Evolutionary conservation across 176 grass and related monocot species (phyloP), one percentile per base, ranked within the genome.

Genomic region (Aegilops tauschii): DNA sequence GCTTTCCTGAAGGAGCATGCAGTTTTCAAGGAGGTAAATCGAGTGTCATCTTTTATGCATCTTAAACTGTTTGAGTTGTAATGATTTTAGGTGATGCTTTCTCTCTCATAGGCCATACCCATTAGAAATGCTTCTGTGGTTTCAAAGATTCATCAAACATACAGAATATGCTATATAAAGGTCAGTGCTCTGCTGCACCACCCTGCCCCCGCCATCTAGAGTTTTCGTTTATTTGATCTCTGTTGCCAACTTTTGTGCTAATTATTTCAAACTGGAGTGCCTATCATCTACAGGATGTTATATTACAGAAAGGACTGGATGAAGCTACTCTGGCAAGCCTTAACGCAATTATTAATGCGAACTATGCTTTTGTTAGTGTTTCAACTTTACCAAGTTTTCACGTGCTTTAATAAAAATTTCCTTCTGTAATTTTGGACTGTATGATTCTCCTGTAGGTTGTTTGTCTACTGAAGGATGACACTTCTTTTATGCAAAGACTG

Each of bases 161-260:
- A 95, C 67, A 93, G 86, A 94, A 85, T 98, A 94, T 75, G 88
- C n/a, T 92, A 92, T 89, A 77, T 98, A 82, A 98, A 94, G 96
- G 96, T 95, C 67, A 64, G 35, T 54, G 21, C 66, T 68, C 31
- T 36, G 64, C 61, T 69, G n/a, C 56, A 52, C n/a, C 3, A 39
- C 20, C 59, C 47, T 20, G 49, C 34, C 27, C 64, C 32, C 21
- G 12, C 54, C 56, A 83, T 62, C 72, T 83, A 17, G 61, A 61
- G 28, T 78, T 66, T 73, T 59, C 21, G 23, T 77, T 71, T 72
- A 21, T 86, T 73, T 50, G 62, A 47, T 56, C 73, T 66, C 12
- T 86, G 44, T 68, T 78, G 74, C 42, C 64, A 72, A 84, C 37
- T 79, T 49, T 89, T 90, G 23, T 81, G 67, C 30, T 72, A 49